A percentile compares a stretch with the other conserved stretches of the same genome.
Conservation (phyloP, 441 rosid genomes). For the Bocquillonia castaneifolia region DNA sequence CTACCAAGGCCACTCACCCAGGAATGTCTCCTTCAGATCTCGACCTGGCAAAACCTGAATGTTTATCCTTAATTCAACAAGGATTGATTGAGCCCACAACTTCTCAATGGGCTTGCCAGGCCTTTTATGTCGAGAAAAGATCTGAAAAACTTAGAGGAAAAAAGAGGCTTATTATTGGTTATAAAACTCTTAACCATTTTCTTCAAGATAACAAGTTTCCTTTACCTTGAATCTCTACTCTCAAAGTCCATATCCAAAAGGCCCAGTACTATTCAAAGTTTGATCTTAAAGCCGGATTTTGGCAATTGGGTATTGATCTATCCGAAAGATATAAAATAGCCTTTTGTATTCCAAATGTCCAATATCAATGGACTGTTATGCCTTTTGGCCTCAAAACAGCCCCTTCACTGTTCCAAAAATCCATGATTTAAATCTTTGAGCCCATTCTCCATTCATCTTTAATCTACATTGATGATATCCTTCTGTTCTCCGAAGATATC, state of each 20-base stretch:
- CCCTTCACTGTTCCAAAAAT: not conserved
- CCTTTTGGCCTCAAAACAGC: not conserved
- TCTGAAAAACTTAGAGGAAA: no score
- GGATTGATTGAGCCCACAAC: not conserved
- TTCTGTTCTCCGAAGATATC: not conserved
- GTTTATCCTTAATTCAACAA: not conserved
- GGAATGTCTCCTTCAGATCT: not conserved
- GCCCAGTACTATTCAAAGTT: no score
- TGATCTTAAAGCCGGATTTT: not conserved
- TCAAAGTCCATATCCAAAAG: no score
- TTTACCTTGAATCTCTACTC: not conserved
- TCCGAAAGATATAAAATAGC: not conserved
- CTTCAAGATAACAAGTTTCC: not conserved
- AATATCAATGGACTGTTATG: not conserved
- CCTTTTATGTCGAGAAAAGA: no score
- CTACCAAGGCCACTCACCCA: not conserved
- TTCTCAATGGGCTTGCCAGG: not conserved
- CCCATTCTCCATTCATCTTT: no score
- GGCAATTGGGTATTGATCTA: not conserved
- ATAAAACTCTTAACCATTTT: not conserved
- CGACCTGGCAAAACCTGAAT: not conserved
- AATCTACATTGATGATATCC: not conserved
- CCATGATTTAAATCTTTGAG: no score
- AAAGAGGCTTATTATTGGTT: no score
- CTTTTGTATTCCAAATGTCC: not conserved